Evolutionary conservation across 2,329 filamentous ascomycete genomes (phyloP).

Genomic region (Pseudogymnoascus pannorum): DNA sequence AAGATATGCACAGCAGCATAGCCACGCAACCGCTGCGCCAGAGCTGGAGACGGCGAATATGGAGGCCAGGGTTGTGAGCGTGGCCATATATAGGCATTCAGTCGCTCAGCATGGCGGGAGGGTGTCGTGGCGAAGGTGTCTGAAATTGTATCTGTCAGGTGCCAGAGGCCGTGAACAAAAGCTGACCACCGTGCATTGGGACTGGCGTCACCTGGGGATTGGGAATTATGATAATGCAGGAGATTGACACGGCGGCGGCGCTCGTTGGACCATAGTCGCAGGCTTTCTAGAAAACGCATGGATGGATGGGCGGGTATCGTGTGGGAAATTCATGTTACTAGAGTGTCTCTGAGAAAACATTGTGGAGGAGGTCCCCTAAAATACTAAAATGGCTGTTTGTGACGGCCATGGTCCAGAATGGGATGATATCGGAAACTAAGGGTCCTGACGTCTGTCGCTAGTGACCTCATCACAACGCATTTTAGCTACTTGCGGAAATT

Average conservation of each 20-base stretch:
- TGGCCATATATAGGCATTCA: not conserved
- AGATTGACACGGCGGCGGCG: not conserved
- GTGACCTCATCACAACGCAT: conserved; percentile 4
- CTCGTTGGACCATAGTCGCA: not conserved
- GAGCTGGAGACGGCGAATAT: not conserved
- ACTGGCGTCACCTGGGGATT: not conserved
- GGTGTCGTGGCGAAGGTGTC: not conserved
- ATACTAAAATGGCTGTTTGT: conserved; percentile 4
- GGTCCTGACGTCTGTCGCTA: conserved; percentile 5
- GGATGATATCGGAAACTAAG: conserved; percentile 4
- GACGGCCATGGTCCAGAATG: not conserved
- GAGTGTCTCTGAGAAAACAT: not conserved
- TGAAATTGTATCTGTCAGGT: not conserved
- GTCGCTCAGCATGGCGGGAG: not conserved
- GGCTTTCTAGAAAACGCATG: conserved; percentile 2
- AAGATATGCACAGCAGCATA: not conserved
- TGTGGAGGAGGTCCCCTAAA: conserved; percentile 1
- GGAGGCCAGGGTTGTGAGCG: not conserved
- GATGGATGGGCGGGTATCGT: not conserved
- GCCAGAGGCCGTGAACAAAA: not conserved
- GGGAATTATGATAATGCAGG: not conserved
- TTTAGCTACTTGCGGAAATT: not conserved
- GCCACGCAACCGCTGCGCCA: not conserved
- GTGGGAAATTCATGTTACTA: not conserved
- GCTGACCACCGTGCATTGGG: not conserved